These are phyloP conservation scores for Galerina sulciceps DNA, from an alignment of 768 basidiomycete species.

Conservation along the genomic window DNA sequence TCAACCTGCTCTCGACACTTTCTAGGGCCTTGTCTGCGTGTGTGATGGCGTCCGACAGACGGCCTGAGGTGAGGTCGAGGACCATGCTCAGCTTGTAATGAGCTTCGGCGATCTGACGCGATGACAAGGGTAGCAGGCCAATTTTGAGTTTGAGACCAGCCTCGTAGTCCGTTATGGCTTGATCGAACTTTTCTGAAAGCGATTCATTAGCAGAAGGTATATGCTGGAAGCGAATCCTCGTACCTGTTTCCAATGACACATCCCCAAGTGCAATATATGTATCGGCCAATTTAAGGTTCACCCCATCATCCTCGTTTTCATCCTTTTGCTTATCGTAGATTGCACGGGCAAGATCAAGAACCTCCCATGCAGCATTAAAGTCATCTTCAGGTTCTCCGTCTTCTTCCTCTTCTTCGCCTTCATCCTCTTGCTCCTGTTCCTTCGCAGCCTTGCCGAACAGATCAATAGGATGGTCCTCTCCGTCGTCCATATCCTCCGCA, in stretches of 20 bases:
- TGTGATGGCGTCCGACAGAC: constrained; percentile 77
- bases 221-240: constrained; percentile 19
- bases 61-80: constrained; percentile 86
- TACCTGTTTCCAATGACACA: constrained; percentile 96
- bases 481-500: constrained; percentile 61
- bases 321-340: constrained; percentile 74
- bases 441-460: constrained; percentile 62
- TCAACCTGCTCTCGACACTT: constrained; percentile 75
- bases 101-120: constrained; percentile 90
- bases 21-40: constrained; percentile 83
- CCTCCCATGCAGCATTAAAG: constrained; percentile 97
- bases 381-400: constrained; percentile 93
- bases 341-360: constrained; percentile 90
- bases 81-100: constrained; percentile 96
- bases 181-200: constrained; percentile 90
- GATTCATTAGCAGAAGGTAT: background rate
- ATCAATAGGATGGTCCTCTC: constrained; percentile 60
- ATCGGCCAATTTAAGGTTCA: constrained; percentile 86
- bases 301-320: constrained; percentile 58
- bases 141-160: constrained; percentile 76
- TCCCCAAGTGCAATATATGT: constrained; percentile 91
- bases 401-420: constrained; percentile 62
- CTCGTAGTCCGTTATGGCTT: constrained; percentile 88
- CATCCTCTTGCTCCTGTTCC: constrained; percentile 55
- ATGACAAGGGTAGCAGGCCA: constrained; percentile 79